Percentiles rank a stretch among this genome's conserved stretches.
Evolutionary conservation across 352 stramenopile genomes (phyloP).

Genomic region (Phytophthora uliginosa): DNA sequence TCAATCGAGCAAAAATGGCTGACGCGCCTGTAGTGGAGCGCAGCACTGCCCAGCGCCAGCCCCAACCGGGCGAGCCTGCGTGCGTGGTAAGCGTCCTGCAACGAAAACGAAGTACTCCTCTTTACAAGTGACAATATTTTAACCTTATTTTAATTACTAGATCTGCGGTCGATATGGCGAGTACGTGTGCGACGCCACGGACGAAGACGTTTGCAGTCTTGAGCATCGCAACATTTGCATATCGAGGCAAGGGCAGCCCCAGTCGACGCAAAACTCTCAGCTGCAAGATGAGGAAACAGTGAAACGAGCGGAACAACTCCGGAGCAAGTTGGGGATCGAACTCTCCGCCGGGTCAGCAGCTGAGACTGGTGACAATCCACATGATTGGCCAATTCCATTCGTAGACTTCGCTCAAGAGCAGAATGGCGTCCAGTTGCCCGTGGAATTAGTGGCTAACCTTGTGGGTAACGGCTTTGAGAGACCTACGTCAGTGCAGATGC

Average conservation of each 20-base stretch:
- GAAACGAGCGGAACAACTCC: constrained; percentile 24
- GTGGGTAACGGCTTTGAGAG: constrained; percentile 37
- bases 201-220: constrained; percentile 88
- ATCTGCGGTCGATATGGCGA: constrained; percentile 80
- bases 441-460: constrained; percentile 55
- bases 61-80: constrained; percentile 43
- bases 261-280: not conserved
- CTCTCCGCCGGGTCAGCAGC: constrained; percentile 4
- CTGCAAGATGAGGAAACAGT: constrained; percentile 1
- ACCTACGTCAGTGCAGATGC: constrained; percentile 84
- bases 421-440: constrained; percentile 30
- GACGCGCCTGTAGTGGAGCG: constrained; percentile 33
- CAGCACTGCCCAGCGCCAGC: constrained; percentile 43
- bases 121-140: not conserved
- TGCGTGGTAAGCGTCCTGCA: constrained; percentile 47
- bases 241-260: constrained; percentile 6
- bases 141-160: constrained; percentile 20
- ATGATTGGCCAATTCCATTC: constrained; percentile 14
- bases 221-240: constrained; percentile 73
- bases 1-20: constrained; percentile 9
- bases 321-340: constrained; percentile 48
- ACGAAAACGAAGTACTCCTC: not conserved
- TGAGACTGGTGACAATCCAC: not conserved
- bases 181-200: constrained; percentile 85
- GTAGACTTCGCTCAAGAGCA: constrained; percentile 44